phyloP scores from a whole-genome alignment of 2,329 filamentous ascomycete genomes.

The Nothopassalora personata region DNA sequence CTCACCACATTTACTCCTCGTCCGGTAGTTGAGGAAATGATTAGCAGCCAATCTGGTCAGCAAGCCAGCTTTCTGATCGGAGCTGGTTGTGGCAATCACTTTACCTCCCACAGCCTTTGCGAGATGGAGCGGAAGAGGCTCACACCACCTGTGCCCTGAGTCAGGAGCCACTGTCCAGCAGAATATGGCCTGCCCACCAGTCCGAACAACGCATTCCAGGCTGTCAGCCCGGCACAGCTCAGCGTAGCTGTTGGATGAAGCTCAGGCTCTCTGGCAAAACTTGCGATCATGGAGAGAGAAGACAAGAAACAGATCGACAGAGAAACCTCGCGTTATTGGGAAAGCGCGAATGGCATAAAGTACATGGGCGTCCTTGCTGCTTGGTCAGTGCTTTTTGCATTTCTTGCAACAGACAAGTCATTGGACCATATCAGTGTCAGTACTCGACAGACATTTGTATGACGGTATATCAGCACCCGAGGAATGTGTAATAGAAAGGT shows the following conservation, averaged over 20 bases:
- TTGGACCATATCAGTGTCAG: too few relatives aligned
- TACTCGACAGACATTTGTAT: too few relatives aligned
- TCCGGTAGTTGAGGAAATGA: conserved; percentile 54
- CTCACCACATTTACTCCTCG: conserved; percentile 51
- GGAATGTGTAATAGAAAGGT: too few relatives aligned
- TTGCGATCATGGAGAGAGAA: too few relatives aligned
- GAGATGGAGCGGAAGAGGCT: conserved; percentile 59
- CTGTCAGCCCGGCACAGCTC: conserved; percentile 1
- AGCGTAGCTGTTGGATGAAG: background rate
- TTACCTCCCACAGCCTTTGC: conserved; percentile 50
- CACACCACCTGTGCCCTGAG: conserved; percentile 61
- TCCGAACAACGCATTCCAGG: conserved; percentile 3
- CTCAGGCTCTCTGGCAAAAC: background rate
- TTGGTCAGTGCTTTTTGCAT: too few relatives aligned
- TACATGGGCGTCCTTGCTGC: too few relatives aligned
- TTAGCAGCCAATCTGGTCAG: conserved; percentile 52
- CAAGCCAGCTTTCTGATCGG: conserved; percentile 43
- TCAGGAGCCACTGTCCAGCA: background rate
- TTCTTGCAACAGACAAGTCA: too few relatives aligned
- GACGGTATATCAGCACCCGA: too few relatives aligned
- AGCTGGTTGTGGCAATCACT: conserved; percentile 56
- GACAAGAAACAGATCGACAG: background rate
- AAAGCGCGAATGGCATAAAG: too few relatives aligned
- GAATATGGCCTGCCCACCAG: background rate
- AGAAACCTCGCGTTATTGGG: too few relatives aligned